Base-by-base conservation (phyloP, 805 yeast genomes). In the Priceomyces melissophilus region DNA sequence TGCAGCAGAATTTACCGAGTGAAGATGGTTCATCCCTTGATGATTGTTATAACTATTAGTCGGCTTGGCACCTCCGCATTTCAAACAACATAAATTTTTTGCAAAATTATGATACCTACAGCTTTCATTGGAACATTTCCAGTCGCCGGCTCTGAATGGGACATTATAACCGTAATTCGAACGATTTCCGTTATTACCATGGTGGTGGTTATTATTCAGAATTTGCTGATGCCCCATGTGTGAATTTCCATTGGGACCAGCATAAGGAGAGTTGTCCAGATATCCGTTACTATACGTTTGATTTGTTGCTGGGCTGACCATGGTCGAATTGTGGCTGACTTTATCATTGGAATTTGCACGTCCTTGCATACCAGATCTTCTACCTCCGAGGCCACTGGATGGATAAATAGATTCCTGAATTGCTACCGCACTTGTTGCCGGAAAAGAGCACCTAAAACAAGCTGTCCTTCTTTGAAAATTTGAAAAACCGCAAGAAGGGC, bases 61-160 rank as follows among this genome's bases (percentile, higher is more conserved):
- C 3, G 73, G 74, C 41, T 69, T 78, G 34, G 90, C 82, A 1
- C 87, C 84, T 3, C 96, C 95, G 65, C 97, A 89, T 58, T 91
- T 82, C 57, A 89, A 72, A 59, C 97, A 89, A 43, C 82, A 80
- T 42, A 87, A 71, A 60, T 89, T 89, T 56, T 89, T 89, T 3
- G 96, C 96, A 71, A 89, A 89, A 61, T 89, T 89, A 62, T 89
- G 96, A 61, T 90, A 90, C 27, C 81, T 74, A 60, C 96, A 90
- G 17, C 77, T 70, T 41, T 84, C 90, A 47, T 77, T 80, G 20
- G 78, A 71, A 68, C 96, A 90, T 61, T 88, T 89, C 96, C 96
- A 90, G 64, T 89, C 97, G 39, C 96, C 96, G 2, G 96, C 96
- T 53, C 97, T 76, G 64, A 90, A 90, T 25, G 96, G 96, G n/a